phyloP scores from a whole-genome alignment of 805 yeast genomes.

The Nakazawaea sp. region DNA sequence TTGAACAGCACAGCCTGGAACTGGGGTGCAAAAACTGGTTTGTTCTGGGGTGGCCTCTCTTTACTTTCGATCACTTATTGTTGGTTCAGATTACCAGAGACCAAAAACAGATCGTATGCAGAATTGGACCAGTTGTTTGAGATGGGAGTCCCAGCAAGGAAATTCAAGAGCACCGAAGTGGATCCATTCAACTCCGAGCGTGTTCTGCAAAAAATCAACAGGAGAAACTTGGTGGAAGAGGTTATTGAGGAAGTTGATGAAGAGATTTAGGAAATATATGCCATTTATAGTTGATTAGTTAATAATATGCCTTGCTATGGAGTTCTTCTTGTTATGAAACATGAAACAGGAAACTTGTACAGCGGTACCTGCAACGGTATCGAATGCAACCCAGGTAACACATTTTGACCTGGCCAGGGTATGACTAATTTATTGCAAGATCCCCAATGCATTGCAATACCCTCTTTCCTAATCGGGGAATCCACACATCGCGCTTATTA shows the following conservation, averaged over 20 bases:
- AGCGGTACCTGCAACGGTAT: too few species aligned
- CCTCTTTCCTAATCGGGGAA: neutral
- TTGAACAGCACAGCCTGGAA: conserved; percentile 37
- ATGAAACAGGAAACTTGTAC: too few species aligned
- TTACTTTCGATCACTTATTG: conserved; percentile 15
- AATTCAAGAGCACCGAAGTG: conserved; percentile 26
- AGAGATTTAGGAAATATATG: too few species aligned
- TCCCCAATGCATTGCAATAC: too few species aligned
- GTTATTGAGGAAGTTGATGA: neutral
- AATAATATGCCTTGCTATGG: too few species aligned
- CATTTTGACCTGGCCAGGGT: neutral
- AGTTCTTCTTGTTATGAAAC: too few species aligned
- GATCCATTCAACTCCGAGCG: too few species aligned
- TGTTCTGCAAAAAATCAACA: too few species aligned
- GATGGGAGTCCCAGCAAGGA: conserved; percentile 25
- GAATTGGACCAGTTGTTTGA: conserved; percentile 31
- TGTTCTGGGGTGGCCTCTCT: conserved; percentile 32
- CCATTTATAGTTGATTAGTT: too few species aligned
- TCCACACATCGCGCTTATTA: conserved; percentile 8
- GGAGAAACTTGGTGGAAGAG: neutral
- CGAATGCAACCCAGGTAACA: neutral
- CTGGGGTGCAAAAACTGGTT: conserved; percentile 40
- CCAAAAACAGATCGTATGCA: conserved; percentile 29
- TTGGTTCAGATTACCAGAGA: conserved; percentile 34
- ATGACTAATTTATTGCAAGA: too few species aligned